A percentile compares a stretch with the other conserved stretches of the same genome.
Conservation (phyloP, 2,329 filamentous ascomycete species). For the Colletotrichum sp. region DNA sequence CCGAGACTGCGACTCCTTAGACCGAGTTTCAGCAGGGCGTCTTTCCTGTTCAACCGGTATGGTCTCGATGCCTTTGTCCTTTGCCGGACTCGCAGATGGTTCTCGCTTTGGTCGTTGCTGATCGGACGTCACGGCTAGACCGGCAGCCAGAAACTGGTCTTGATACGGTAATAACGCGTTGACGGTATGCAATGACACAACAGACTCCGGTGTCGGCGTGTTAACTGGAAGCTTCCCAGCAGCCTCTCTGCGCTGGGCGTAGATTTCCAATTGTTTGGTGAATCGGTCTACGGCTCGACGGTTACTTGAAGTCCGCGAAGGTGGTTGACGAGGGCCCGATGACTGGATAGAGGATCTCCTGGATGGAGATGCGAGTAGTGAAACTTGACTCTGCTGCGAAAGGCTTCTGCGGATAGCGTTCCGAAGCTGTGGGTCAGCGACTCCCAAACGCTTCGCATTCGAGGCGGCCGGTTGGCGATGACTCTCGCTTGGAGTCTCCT, state of each 20-base stretch:
- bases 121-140: constrained; percentile 60
- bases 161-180: constrained; percentile 58
- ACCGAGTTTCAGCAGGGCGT: constrained; percentile 1
- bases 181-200: constrained; percentile 54
- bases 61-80: not conserved
- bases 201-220: constrained; percentile 47
- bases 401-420: constrained; percentile 22
- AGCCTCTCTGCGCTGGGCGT: constrained; percentile 35
- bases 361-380: constrained; percentile 13
- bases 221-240: constrained; percentile 41
- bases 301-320: constrained; percentile 49
- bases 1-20: not conserved
- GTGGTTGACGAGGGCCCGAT: not conserved
- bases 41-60: not conserved
- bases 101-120: constrained; percentile 40
- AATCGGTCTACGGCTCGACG: constrained; percentile 42
- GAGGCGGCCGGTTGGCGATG: not conserved
- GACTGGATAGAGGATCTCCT: not conserved
- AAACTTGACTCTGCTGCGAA: constrained; percentile 22
- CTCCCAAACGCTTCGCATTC: constrained; percentile 14
- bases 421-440: constrained; percentile 20
- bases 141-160: constrained; percentile 57
- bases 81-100: not conserved
- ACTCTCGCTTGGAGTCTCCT: not conserved
- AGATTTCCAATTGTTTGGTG: constrained; percentile 18